phyloP scores from a whole-genome alignment of 345 rosid species.

The Combretum micranthum region DNA sequence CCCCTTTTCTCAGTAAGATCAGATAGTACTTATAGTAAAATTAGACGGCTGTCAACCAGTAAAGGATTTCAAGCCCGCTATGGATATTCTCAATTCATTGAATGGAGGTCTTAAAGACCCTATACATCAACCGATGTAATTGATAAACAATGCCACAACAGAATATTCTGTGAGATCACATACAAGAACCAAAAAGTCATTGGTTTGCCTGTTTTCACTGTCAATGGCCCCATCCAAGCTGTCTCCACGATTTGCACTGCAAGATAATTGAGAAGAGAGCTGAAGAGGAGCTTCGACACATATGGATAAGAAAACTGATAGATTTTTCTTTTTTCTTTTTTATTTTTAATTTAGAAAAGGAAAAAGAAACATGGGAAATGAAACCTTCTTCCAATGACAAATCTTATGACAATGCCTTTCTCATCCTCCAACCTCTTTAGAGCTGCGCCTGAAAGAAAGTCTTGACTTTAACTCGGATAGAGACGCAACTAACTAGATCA shows the following conservation, averaged over 20 bases:
- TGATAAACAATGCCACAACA: neutral
- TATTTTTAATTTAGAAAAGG: neutral
- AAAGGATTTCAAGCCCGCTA: too few relatives aligned
- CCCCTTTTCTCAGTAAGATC: too few relatives aligned
- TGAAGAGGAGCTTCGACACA: neutral
- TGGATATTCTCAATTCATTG: too few relatives aligned
- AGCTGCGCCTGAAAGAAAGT: slow-evolving; percentile 40
- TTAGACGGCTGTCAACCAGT: too few relatives aligned
- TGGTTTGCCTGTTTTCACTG: slow-evolving; percentile 27
- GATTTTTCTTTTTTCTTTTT: neutral
- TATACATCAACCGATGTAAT: neutral
- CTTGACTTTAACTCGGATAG: neutral
- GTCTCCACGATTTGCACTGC: slow-evolving; percentile 55
- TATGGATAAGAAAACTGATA: neutral
- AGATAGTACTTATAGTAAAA: too few relatives aligned
- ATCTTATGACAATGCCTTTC: slow-evolving; percentile 68
- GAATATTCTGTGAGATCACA: slow-evolving; percentile 13
- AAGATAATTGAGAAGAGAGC: slow-evolving; percentile 10
- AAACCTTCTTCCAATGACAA: slow-evolving; percentile 94
- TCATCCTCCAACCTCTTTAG: slow-evolving; percentile 52
- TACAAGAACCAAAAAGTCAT: slow-evolving; percentile 42
- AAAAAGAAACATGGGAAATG: slow-evolving; percentile 5
- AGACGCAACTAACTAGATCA: neutral
- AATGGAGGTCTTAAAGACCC: too few relatives aligned
- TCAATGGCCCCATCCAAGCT: slow-evolving; percentile 36